Evolutionary conservation across 1,284 basidiomycete species (phyloP).

Genomic region (Ganoderma sp.): DNA sequence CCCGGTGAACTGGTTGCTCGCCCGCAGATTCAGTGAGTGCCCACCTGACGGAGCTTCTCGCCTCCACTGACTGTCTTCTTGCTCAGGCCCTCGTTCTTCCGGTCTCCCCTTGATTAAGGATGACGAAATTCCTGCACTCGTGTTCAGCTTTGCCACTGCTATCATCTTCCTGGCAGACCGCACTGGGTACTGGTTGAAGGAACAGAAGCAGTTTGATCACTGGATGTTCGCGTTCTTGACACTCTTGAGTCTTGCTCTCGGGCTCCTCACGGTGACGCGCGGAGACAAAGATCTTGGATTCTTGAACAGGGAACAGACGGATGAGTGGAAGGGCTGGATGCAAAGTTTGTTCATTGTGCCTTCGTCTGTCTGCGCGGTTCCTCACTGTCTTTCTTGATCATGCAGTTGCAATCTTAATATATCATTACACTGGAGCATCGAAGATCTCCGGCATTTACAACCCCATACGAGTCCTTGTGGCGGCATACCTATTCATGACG

Average conservation of each 20-base stretch:
- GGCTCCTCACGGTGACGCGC: slow-evolving; percentile 69
- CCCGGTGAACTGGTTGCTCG: slow-evolving; percentile 52
- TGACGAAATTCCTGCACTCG: slow-evolving; percentile 53
- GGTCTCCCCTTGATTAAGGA: slow-evolving; percentile 47
- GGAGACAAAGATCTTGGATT: slow-evolving; percentile 85
- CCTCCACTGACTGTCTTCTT: not conserved
- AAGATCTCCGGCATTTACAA: slow-evolving; percentile 91
- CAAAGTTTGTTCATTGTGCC: slow-evolving; percentile 62
- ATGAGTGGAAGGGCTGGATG: slow-evolving; percentile 98
- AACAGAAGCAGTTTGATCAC: slow-evolving; percentile 82
- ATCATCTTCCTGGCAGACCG: slow-evolving; percentile 82
- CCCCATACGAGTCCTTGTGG: slow-evolving; percentile 85
- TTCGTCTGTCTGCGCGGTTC: not conserved
- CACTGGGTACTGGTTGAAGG: slow-evolving; percentile 84
- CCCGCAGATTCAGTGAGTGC: slow-evolving; percentile 43
- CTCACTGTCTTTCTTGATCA: not conserved
- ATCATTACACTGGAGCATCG: slow-evolving; percentile 88
- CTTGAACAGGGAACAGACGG: slow-evolving; percentile 88
- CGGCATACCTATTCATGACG: slow-evolving; percentile 85
- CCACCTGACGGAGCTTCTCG: not conserved
- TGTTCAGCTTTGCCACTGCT: slow-evolving; percentile 69
- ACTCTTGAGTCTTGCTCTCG: slow-evolving; percentile 59
- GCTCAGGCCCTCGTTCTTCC: slow-evolving; percentile 38
- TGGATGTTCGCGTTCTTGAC: slow-evolving; percentile 70
- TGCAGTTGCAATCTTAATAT: slow-evolving; percentile 83